A percentile compares a stretch with the other conserved stretches of the same genome.
Conservation (phyloP, 306 rosid species). For the Dalbergia cultrata region DNA sequence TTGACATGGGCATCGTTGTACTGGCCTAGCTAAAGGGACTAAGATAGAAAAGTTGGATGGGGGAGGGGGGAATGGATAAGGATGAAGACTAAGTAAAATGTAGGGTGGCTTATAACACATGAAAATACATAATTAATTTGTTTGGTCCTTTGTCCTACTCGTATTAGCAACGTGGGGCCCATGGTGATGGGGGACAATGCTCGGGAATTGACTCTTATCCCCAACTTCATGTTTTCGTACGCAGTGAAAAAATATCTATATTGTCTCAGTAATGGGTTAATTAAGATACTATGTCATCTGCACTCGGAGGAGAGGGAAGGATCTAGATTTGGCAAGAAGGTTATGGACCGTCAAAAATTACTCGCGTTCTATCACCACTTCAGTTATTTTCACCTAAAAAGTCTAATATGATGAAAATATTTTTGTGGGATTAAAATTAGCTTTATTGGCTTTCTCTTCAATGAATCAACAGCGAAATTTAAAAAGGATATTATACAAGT, state of each 20-base stretch:
- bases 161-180: slow-evolving; percentile 26
- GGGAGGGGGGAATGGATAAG: slow-evolving; percentile 54
- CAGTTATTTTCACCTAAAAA: background rate
- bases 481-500: background rate
- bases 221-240: background rate
- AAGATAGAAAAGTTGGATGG: background rate
- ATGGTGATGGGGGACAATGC: background rate
- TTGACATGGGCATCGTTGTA: background rate
- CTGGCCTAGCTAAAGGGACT: background rate
- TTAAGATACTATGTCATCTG: too few relatives aligned
- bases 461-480: background rate
- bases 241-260: too few relatives aligned
- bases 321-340: background rate
- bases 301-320: background rate
- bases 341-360: too few relatives aligned
- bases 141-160: slow-evolving; percentile 47
- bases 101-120: slow-evolving; percentile 10
- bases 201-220: background rate
- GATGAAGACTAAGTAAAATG: slow-evolving; percentile 50
- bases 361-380: background rate
- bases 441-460: background rate
- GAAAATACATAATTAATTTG: background rate
- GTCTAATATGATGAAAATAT: background rate
- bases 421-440: background rate
- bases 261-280: too few relatives aligned